Percentiles rank a stretch among this genome's conserved stretches.
Evolutionary conservation across 2,329 filamentous ascomycete genomes (phyloP).

Genomic region (Trichophaea hybrida): DNA sequence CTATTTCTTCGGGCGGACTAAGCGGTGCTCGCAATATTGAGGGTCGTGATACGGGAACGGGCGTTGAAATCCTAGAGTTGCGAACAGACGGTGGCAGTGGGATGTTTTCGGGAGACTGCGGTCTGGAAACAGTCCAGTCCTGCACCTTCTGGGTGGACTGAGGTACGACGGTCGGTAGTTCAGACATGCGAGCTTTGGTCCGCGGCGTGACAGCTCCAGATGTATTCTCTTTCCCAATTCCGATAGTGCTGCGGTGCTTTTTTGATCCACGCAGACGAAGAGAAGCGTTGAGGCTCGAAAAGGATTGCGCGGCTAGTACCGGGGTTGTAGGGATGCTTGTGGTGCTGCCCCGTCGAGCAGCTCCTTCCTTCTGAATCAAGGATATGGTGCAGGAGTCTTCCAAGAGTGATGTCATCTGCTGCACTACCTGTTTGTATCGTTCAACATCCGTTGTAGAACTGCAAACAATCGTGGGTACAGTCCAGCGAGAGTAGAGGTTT

Average conservation of each 20-base stretch:
- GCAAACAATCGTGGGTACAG: constrained; percentile 31
- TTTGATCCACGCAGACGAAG: neutral
- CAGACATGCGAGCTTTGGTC: neutral
- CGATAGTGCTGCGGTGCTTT: neutral
- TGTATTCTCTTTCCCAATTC: neutral
- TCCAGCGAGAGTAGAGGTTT: constrained; percentile 36
- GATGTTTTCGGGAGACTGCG: neutral
- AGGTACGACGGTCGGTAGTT: neutral
- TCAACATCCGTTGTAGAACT: constrained; percentile 12
- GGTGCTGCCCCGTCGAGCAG: neutral
- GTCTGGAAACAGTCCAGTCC: neutral
- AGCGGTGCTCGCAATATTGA: neutral
- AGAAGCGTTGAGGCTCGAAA: neutral
- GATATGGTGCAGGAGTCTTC: constrained; percentile 12
- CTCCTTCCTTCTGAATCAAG: neutral
- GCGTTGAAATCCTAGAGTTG: neutral
- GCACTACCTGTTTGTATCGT: constrained; percentile 15
- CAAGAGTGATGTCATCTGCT: constrained; percentile 17
- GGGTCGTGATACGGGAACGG: neutral
- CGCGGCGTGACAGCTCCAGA: neutral
- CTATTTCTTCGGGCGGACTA: neutral
- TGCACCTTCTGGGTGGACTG: neutral
- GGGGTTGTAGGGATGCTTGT: neutral
- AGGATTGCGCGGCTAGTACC: neutral
- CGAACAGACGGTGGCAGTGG: neutral